A percentile compares a stretch with the other conserved stretches of the same genome.
These are phyloP conservation scores for Aureobasidium sp. DNA, from an alignment of 2,329 filamentous ascomycete genomes.

Conservation along the genomic window DNA sequence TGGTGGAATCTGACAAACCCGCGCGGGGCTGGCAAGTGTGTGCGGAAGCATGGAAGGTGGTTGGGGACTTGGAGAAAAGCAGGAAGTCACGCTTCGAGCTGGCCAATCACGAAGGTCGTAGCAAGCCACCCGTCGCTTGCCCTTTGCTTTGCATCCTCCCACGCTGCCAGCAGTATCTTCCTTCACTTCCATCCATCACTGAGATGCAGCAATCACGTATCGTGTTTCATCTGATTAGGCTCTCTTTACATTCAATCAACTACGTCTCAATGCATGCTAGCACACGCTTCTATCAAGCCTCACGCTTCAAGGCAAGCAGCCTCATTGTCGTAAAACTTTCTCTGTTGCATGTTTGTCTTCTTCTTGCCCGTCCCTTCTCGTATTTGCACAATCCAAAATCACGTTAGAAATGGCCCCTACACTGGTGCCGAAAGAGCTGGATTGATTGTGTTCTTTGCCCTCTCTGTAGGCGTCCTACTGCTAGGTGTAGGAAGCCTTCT, in stretches of 20 bases:
- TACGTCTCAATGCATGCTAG: not conserved
- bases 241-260: not conserved
- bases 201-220: not conserved
- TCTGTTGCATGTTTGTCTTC: not conserved
- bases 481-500: not conserved
- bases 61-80: constrained; percentile 7
- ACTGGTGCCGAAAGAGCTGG: not conserved
- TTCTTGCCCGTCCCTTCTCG: not conserved
- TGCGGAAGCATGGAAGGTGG: constrained; percentile 1
- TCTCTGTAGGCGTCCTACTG: not conserved
- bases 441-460: not conserved
- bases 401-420: not conserved
- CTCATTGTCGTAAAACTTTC: not conserved
- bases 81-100: not conserved
- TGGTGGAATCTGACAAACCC: not conserved
- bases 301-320: not conserved
- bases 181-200: not conserved
- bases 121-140: not conserved
- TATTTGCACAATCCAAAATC: not conserved
- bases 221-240: not conserved
- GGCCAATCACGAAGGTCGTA: not conserved
- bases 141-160: not conserved
- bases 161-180: not conserved
- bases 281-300: not conserved
- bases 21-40: constrained; percentile 5